A percentile compares a stretch with the other conserved stretches of the same genome.
Conservation (phyloP, 140 eudicot genomes). For the Flaveria floridana region DNA sequence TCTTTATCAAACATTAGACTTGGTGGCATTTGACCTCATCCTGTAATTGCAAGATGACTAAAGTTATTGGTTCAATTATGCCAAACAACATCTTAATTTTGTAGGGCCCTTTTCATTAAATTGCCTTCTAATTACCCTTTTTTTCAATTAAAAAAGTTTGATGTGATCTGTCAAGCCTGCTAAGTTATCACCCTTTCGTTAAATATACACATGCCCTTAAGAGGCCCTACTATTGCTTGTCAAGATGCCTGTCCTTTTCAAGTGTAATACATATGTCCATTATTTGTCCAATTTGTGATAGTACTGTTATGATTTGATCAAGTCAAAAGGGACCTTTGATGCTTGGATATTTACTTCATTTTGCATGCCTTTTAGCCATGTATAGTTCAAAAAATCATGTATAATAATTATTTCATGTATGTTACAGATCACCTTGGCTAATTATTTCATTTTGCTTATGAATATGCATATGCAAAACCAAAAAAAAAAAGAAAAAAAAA, state of each 20-base stretch:
- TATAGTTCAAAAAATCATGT: slow-evolving; percentile 20
- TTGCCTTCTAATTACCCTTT: not conserved
- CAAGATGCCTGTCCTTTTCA: slow-evolving; percentile 30
- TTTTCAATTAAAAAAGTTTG: not conserved
- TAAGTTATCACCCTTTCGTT: slow-evolving; percentile 14
- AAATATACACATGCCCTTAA: slow-evolving; percentile 19
- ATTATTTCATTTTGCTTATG: not conserved
- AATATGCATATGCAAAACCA: no score
- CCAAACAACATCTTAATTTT: slow-evolving; percentile 5
- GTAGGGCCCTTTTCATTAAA: not conserved
- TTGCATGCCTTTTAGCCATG: slow-evolving; percentile 1
- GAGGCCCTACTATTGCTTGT: slow-evolving; percentile 9
- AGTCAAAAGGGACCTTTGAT: slow-evolving; percentile 34
- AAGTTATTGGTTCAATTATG: not conserved
- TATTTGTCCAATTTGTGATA: slow-evolving; percentile 20
- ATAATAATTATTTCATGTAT: slow-evolving; percentile 3
- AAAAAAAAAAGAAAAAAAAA: no score
- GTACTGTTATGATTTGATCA: slow-evolving; percentile 16
- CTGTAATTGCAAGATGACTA: no score
- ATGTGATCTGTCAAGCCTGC: slow-evolving; percentile 14
- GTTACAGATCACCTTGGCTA: not conserved
- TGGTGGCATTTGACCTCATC: no score
- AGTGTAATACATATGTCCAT: slow-evolving; percentile 21
- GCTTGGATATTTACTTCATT: not conserved
- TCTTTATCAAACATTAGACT: no score